Evolutionary conservation across 192 early-diverging fungal species (phyloP).

Genomic region (Entophlyctis helioformis): DNA sequence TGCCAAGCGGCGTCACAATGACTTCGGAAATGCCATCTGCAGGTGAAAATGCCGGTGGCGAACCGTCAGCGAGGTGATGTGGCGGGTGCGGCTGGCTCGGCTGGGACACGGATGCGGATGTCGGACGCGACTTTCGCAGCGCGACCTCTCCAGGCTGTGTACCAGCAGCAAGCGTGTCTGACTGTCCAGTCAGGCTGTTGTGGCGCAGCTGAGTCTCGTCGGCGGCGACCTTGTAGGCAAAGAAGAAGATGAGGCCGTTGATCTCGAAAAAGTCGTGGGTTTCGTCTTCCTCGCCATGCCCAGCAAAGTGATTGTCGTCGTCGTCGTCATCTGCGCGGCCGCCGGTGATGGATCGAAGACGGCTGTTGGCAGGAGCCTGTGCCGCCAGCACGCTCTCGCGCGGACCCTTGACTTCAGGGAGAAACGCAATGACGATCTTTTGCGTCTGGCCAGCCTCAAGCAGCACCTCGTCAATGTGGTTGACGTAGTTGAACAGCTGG

Average conservation of each 20-base stretch:
- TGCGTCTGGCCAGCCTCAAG: conserved; percentile 54
- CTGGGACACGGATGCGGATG: no score
- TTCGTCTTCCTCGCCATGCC: conserved; percentile 39
- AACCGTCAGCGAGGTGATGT: no score
- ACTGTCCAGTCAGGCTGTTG: no score
- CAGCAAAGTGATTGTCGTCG: conserved; percentile 12
- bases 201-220: no score
- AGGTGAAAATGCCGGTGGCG: no score
- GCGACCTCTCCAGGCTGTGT: no score
- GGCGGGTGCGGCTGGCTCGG: no score
- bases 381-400: background rate
- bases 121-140: no score
- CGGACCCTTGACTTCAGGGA: conserved; percentile 41
- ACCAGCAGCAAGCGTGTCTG: no score
- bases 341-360: background rate
- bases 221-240: conserved; percentile 39
- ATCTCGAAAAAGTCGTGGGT: conserved; percentile 59
- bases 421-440: conserved; percentile 69
- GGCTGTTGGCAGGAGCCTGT: background rate
- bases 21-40: no score
- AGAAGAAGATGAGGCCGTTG: conserved; percentile 75
- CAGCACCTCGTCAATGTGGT: conserved; percentile 58
- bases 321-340: conserved; percentile 17
- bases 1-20: no score
- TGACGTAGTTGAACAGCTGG: conserved; percentile 89